phyloP scores from a whole-genome alignment of 1,139 yeast genomes.

The Geotrichum candidum region DNA sequence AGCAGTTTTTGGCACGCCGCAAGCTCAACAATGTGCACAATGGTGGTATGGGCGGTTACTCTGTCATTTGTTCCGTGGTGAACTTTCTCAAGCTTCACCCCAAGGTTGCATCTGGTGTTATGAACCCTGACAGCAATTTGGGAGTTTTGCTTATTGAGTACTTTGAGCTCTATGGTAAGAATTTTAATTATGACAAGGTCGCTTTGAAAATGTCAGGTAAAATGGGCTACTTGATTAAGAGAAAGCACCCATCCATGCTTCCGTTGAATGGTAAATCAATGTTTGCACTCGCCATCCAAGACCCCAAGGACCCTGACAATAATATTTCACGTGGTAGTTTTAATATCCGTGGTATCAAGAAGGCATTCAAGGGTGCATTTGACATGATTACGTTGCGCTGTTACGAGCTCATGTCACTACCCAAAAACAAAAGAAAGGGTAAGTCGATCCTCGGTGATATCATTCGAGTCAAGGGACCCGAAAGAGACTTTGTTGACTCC shows the following conservation, averaged over 20 bases:
- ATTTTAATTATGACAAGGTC: conserved; percentile 79
- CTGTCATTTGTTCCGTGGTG: conserved; percentile 81
- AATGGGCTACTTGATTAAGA: conserved; percentile 55
- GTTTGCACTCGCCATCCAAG: conserved; percentile 75
- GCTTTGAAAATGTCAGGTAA: conserved; percentile 38
- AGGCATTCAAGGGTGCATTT: conserved; percentile 89
- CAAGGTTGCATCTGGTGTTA: conserved; percentile 58
- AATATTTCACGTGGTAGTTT: conserved; percentile 84
- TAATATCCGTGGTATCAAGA: conserved; percentile 71
- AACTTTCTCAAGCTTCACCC: conserved; percentile 79
- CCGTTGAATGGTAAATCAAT: conserved; percentile 42
- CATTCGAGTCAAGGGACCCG: conserved; percentile 67
- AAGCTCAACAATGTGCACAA: conserved; percentile 84
- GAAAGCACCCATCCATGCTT: conserved; percentile 48
- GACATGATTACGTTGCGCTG: conserved; percentile 52
- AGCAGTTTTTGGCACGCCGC: conserved; percentile 79
- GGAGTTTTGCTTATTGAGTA: conserved; percentile 89
- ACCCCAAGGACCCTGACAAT: conserved; percentile 77
- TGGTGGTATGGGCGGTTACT: conserved; percentile 95
- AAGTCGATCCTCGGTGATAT: conserved; percentile 76
- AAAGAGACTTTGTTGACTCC: conserved; percentile 76
- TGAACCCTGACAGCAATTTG: conserved; percentile 65
- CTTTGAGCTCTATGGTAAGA: conserved; percentile 90
- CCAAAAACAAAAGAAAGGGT: conserved; percentile 64
- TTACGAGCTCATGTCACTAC: conserved; percentile 43